Evolutionary conservation across 805 yeast species (phyloP), one percentile per base, ranked within the genome.

Genomic region (Sugiyamaella floridensis): DNA sequence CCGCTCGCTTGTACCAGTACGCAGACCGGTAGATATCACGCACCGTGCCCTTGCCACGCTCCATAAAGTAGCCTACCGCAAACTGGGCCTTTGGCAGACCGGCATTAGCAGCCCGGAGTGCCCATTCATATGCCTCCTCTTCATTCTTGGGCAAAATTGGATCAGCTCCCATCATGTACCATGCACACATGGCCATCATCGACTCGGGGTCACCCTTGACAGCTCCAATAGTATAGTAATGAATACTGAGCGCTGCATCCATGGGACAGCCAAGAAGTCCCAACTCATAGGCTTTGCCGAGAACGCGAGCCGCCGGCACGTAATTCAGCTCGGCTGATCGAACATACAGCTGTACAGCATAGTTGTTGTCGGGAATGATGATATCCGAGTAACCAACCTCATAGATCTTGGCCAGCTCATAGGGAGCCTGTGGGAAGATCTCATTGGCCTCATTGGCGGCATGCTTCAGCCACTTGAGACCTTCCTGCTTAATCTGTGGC

Each of bases 51-150:
- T 89, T 81, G 1, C 98, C 98, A 63, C 82, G 78, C 56, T 89
- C 95, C 63, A 80, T 82, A 62, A 90, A 89, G 63, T 85, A 83
- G 22, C 90, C 96, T 43, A 89, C 72, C 0, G 95, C 85, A 65
- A 79, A 82, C 75, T 89, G 95, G 1, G 95, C 98, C 67, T 88
- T 88, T 5, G 88, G 78, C 40, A 77, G 74, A 14, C 87, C 87
- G 41, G 80, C 71, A 43, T 77, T 74, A 0, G 98, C 97, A 0
- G 98, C 92, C 57, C 87, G 76, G 50, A 79, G 72, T 1, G 97
- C 97, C 98, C 98, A 93, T 62, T 88, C 93, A 67, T 84, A 92
- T 1, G 97, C 95, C 68, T 90, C 97, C 50, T 72, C 78, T 51
- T 84, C 86, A 67, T 90, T 92, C 57, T 79, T 79, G 8, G 82